These are phyloP conservation scores for Exophiala spinifera DNA, from an alignment of 2,329 filamentous ascomycete genomes.

Conservation along the genomic window DNA sequence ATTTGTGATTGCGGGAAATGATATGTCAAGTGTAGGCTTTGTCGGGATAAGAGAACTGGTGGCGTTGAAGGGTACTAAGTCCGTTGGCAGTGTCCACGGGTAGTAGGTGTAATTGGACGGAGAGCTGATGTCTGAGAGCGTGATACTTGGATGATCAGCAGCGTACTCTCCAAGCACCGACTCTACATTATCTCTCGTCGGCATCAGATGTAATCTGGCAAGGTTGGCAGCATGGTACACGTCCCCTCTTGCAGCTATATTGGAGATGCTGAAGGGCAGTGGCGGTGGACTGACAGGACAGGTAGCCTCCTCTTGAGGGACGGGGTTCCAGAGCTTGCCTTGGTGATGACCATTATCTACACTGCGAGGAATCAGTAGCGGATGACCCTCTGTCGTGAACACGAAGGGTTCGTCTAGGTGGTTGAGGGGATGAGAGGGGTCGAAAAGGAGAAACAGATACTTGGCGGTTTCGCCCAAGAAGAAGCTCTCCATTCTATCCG, in stretches of 20 bases:
- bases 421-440: conserved; percentile 81
- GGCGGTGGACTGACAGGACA: conserved; percentile 64
- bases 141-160: conserved; percentile 54
- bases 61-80: conserved; percentile 71
- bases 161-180: conserved; percentile 55
- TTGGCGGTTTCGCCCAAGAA: conserved; percentile 95
- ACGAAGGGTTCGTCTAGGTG: conserved; percentile 82
- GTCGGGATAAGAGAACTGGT: conserved; percentile 70
- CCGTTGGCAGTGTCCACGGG: conserved; percentile 83
- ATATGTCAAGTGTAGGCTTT: conserved; percentile 68
- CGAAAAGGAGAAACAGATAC: conserved; percentile 90
- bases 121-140: conserved; percentile 53
- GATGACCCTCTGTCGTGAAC: conserved; percentile 95
- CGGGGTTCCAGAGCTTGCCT: conserved; percentile 15
- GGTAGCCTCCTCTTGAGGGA: conserved; percentile 4
- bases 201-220: conserved; percentile 74
- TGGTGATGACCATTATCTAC: conserved; percentile 22
- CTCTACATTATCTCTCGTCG: conserved; percentile 56
- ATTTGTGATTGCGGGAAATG: conserved; percentile 58
- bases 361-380: conserved; percentile 72
- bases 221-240: conserved; percentile 86
- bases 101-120: conserved; percentile 80
- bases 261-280: conserved; percentile 70
- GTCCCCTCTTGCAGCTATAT: conserved; percentile 73
- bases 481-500: conserved; percentile 97